Evolutionary conservation across 805 yeast genomes (phyloP), one percentile per base, ranked within the genome.

Genomic region (Starmerella stigmatis): DNA sequence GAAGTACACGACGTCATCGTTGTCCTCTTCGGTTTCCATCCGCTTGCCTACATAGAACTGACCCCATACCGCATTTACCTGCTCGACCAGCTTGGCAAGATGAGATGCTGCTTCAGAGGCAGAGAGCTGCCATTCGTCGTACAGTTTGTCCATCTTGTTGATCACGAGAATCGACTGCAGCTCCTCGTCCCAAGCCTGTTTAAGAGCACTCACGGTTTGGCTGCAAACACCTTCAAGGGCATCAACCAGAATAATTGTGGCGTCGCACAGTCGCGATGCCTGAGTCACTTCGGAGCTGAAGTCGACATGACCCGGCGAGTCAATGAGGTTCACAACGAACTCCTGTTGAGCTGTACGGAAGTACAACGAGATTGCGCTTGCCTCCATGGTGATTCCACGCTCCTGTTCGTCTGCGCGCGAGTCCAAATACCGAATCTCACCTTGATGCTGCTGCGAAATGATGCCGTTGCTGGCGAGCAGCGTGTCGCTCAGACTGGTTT

Each of bases 251-350:
- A 92, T 94, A 3, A 92, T 81, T 0, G 97, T 96, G 36, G 97
- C 97, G 60, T 92, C 99, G 67, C 97, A 92, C 35, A 92, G 68
- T 57, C 98, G 72, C 1, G 97, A 86, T 1, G 97, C 94, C 0
- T 96, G 84, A 22, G 95, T 84, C 0, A 92, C 99, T 60, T 92
- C 99, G 11, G 94, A 81, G 1, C 94, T 81, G 62, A 92, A 92
- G 64, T 92, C 99, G 48, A 92, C 86, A 58, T 92, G 99, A n/a
- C 99, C 99, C 0, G 99, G 99, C 0, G 97, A 89, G 64, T 92
- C 99, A 47, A 92, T 89, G 56, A 92, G 72, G 60, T 92, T 92
- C 59, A 92, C 81, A 45, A 92, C 66, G 63, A 84, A 83, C 58
- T 92, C 96, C 33, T 75, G 76, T 17, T 66, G 49, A 68, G 71